Base-by-base conservation (phyloP, 805 yeast species). In the Nakazawaea pomicola region DNA sequence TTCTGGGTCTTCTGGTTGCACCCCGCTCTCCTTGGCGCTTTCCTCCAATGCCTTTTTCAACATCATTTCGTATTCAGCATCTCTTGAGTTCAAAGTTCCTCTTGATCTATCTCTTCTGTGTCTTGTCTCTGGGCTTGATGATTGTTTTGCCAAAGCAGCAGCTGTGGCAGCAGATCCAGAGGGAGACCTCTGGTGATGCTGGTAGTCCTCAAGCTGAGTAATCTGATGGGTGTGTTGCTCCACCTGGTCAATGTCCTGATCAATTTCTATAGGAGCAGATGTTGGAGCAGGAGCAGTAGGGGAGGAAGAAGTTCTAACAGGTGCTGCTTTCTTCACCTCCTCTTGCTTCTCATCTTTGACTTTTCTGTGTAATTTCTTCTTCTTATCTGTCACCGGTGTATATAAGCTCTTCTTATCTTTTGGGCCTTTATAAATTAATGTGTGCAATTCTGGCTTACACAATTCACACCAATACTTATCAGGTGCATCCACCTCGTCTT, bases 381-480 rank as follows among this genome's bases (percentile, higher is more conserved):
- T 32, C 41, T 42, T 46, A 58, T 39, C 52, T 55, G 49, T 68
- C 14, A 62, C 68, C 5, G 75, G 84, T 50, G 64, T 55, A 53
- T 77, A 78, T 47, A 60, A 58, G 23, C 77, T 67, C 29, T 69
- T 72, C 40, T 70, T 71, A 24, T 73, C 73, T 12, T 70, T 67
- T 28, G 69, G 64, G 14, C 66, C 64, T 23, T 71, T 71, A 12
- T 61, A 62, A 14, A 83, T 64, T 39, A 69, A 48, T 3, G 73
- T 61, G 58, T 91, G 99, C 35, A 85, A 63, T 23, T 85, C 90
- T 1, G 97, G 97, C 48, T 80, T 77, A 65, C 99, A 91, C 49
- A 65, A 62, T 58, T 91, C 99, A 68, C 99, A 91, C 86, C 90
- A 88, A 61, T 93, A 91, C 60, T 86, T 86, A 43, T 91, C 97